Evolutionary conservation across 768 basidiomycete species (phyloP).

Genomic region (Obba rivulosa): DNA sequence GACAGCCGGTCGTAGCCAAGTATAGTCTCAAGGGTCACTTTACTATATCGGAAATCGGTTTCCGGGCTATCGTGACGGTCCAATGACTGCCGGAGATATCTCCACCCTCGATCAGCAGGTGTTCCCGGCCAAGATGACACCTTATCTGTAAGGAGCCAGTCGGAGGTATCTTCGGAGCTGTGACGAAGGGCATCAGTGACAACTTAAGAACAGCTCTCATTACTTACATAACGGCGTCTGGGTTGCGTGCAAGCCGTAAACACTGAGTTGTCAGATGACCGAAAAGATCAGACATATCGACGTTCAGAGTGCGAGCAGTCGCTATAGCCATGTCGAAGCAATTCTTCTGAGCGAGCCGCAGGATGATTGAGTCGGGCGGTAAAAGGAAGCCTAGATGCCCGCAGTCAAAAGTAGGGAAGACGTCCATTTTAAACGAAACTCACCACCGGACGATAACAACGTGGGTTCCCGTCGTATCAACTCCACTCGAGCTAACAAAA

Average conservation of each 20-base stretch:
- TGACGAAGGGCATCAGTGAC: slow-evolving; percentile 4
- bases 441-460: slow-evolving; percentile 61
- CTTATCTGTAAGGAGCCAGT: slow-evolving; percentile 82
- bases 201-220: slow-evolving; percentile 6
- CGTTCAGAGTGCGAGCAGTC: slow-evolving; percentile 65
- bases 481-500: slow-evolving; percentile 74
- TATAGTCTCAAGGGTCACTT: slow-evolving; percentile 72
- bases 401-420: slow-evolving; percentile 1
- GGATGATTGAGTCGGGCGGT: slow-evolving; percentile 61
- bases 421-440: slow-evolving; percentile 20
- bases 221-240: slow-evolving; percentile 53
- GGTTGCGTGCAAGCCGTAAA: slow-evolving; percentile 62
- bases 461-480: slow-evolving; percentile 64
- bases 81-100: slow-evolving; percentile 77
- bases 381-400: slow-evolving; percentile 30
- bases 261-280: slow-evolving; percentile 73
- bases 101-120: slow-evolving; percentile 76
- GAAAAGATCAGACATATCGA: slow-evolving; percentile 88
- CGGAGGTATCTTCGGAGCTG: slow-evolving; percentile 67
- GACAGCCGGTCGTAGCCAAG: slow-evolving; percentile 55
- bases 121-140: slow-evolving; percentile 82
- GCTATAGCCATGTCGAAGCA: slow-evolving; percentile 77
- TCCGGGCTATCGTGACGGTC: slow-evolving; percentile 69
- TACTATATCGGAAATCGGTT: slow-evolving; percentile 72
- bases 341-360: slow-evolving; percentile 72